Base-by-base conservation (phyloP, 208 protist genomes). In the Crithidia fasciculata region DNA sequence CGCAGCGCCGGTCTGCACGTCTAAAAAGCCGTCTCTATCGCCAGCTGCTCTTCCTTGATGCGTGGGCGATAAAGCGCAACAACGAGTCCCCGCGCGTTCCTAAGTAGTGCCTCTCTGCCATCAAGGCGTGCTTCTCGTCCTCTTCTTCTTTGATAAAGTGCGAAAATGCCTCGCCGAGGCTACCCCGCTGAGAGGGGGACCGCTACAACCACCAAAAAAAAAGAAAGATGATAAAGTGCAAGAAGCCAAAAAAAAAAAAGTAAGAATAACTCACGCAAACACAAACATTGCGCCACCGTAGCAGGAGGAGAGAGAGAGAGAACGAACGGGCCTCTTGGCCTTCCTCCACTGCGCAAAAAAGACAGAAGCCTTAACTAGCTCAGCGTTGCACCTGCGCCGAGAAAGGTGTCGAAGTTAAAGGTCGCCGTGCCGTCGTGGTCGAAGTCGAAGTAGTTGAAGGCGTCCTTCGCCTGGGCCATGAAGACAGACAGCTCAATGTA, bases 401-500 rank as follows among this genome's bases (percentile, higher is more conserved):
- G 37, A 74, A 90, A 94, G 8, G 78, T 77, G 68, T 92, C 80
- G 58, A 92, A 91, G 54, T 77, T 84, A 55, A 90, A 93, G 28
- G 57, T 82, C 39, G 83, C 88, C 67, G 78, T 77, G 0, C 83
- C 83, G 7, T 72, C 82, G 69, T 78, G 78, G 47, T 88, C 55
- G 18, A 58, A 54, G 49, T 89, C 80, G 50, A 86, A 80, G 79
- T 91, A 87, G 58, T 62, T 44, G 69, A 89, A 92, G 8, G 68
- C 70, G 70, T 94, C 76, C 19, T 81, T 67, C 6, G 63, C 49
- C 63, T 88, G 86, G 45, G 74, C 76, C 45, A 94, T 57, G 64
- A 92, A 92, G 54, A 94, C 81, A 43, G 86, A 94, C 19, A 92
- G 78, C 67, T 94, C 87, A 16, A 91, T 80, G 78, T 92, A 92